Percentiles rank a stretch among this genome's conserved stretches.
Evolutionary conservation across 768 basidiomycete genomes (phyloP).

Genomic region (Pleurotus tuber-regium): DNA sequence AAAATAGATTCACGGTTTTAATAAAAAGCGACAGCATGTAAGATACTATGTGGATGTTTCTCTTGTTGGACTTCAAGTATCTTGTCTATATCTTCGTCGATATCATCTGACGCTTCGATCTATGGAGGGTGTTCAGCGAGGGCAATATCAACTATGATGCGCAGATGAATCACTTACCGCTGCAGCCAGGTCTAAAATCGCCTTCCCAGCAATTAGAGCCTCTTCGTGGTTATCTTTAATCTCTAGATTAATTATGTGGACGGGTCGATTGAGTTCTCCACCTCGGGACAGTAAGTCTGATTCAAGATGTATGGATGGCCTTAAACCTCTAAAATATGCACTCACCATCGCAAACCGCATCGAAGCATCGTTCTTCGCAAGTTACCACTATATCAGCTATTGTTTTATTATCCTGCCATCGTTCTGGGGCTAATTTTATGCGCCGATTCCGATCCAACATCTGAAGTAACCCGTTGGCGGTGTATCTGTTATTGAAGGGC

Average conservation of each 20-base stretch:
- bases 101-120: constrained; percentile 84
- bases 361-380: constrained; percentile 98
- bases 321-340: constrained; percentile 10
- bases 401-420: constrained; percentile 90
- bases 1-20: constrained; percentile 40
- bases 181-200: constrained; percentile 87
- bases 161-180: constrained; percentile 61
- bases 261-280: constrained; percentile 90
- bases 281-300: constrained; percentile 83
- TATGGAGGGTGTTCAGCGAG: constrained; percentile 27
- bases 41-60: constrained; percentile 85
- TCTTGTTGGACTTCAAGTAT: constrained; percentile 86
- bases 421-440: constrained; percentile 90
- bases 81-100: constrained; percentile 88
- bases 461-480: constrained; percentile 87
- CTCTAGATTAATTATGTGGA: constrained; percentile 96
- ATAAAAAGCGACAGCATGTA: constrained; percentile 92
- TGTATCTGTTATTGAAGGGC: constrained; percentile 58
- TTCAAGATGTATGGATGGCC: not conserved
- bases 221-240: constrained; percentile 99
- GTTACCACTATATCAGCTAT: constrained; percentile 98
- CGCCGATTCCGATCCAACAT: constrained; percentile 96
- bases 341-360: constrained; percentile 96
- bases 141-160: constrained; percentile 15
- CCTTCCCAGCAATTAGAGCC: constrained; percentile 92